Base-by-base conservation (phyloP, 2,329 filamentous ascomycete species). In the Paramyrothecium roridum region DNA sequence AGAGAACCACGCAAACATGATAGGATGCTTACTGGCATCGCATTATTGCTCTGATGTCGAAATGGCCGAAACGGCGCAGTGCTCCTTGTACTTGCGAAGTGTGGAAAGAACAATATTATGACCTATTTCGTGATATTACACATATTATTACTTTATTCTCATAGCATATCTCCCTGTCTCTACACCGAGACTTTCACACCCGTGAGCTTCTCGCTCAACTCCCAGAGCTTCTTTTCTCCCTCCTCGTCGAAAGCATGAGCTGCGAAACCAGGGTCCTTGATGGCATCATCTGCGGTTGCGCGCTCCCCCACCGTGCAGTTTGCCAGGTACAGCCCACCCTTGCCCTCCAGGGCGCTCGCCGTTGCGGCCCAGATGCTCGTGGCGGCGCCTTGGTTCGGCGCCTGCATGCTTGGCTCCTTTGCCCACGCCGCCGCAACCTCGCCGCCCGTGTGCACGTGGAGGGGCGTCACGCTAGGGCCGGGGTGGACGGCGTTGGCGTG, bases 331-430 rank as follows among this genome's bases (percentile, higher is more conserved):
- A 67, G 71, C 3, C 77, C 78, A 3, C 78, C 80, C 57, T 70
- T 75, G 2, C 69, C 73, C 63, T 80, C 75, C 68, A 70, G 75
- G 23, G 71, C 72, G 52, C 66, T 70, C 2, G 63, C 69, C 3
- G 76, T 59, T 0, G 76, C 78, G 0, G 76, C 78, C 67, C 70
- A 78, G 0, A 79, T 69, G 3, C 70, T 70, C 11, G 79, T 81
- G 0, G 79, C 76, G 20, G 79, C 79, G 2, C 79, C 80, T 60
- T 81, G 79, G 23, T 67, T 53, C 12, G 46, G 43, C 10, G 23
- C 22, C 26, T 50, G 45, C 47, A 59, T 52, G 19, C 33, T 47
- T 13, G 20, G 40, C 17, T 56, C 54, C 12, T 23, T 46, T 3
- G 26, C 26, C 54, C 54, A 58, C 33, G 45, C 17, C 12, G 48